Percentiles rank a stretch among this genome's conserved stretches.
Conservation (phyloP, 2,329 filamentous ascomycete species). For the Achaetomium macrosporum region DNA sequence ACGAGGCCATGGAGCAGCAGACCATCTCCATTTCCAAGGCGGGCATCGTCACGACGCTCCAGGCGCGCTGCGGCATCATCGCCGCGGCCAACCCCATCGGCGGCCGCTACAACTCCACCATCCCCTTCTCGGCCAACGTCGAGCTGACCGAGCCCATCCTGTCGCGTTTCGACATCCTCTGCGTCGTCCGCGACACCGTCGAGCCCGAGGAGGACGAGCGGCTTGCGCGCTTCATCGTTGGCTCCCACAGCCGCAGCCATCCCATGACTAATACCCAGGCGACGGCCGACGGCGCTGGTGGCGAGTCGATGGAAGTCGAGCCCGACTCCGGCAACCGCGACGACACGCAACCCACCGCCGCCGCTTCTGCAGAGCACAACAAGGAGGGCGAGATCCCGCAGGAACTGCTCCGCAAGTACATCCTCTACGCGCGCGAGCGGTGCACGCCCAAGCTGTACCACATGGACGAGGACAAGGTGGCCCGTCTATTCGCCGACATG, state of each 20-base stretch:
- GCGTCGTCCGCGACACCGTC: conserved; percentile 91
- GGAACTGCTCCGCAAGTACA: conserved; percentile 90
- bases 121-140: conserved; percentile 93
- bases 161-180: conserved; percentile 96
- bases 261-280: conserved; percentile 43
- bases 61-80: conserved; percentile 92
- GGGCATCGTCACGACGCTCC: conserved; percentile 93
- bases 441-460: conserved; percentile 91
- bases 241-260: conserved; percentile 88
- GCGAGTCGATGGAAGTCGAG: conserved; percentile 58
- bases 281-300: conserved; percentile 31
- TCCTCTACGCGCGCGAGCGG: conserved; percentile 86
- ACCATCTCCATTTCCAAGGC: conserved; percentile 99
- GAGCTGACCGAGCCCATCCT: conserved; percentile 95
- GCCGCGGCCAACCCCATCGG: conserved; percentile 95
- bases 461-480: conserved; percentile 96
- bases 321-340: conserved; percentile 26
- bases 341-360: conserved; percentile 39
- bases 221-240: conserved; percentile 88
- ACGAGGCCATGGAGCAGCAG: conserved; percentile 99
- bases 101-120: conserved; percentile 92
- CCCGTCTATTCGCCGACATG: conserved; percentile 93
- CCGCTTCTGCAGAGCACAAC: conserved; percentile 21
- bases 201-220: conserved; percentile 90
- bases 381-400: conserved; percentile 75